Percentiles rank a stretch among this genome's conserved stretches.
Conservation (phyloP, 371 early-diverging fungal species). For the Rhizomucor miehei region DNA sequence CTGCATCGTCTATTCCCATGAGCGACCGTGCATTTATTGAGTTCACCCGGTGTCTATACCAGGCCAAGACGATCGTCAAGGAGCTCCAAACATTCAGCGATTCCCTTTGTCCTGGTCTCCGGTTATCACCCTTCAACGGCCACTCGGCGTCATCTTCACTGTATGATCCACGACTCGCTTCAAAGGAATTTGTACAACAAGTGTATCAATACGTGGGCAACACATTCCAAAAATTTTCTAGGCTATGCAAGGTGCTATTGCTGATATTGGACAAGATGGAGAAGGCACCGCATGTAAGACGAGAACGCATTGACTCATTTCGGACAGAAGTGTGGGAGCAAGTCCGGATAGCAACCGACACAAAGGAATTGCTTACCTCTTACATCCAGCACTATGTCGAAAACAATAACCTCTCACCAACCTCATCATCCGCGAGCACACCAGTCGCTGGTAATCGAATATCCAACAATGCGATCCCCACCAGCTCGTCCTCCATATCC, state of each 20-base stretch:
- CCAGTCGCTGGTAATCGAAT: not conserved
- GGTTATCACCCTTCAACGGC: constrained; percentile 15
- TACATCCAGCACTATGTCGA: constrained; percentile 26
- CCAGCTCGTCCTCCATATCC: no score
- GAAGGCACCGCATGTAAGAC: constrained; percentile 13
- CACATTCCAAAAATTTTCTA: constrained; percentile 37
- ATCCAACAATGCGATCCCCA: no score
- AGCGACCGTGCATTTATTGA: constrained; percentile 33
- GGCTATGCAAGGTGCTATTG: constrained; percentile 33
- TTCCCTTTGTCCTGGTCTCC: constrained; percentile 25
- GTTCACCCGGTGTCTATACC: constrained; percentile 43
- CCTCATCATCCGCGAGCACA: constrained; percentile 1
- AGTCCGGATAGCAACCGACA: constrained; percentile 26
- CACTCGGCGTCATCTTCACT: constrained; percentile 9
- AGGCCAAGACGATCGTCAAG: constrained; percentile 43
- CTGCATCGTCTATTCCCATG: constrained; percentile 5
- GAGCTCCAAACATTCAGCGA: constrained; percentile 34
- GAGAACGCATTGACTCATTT: constrained; percentile 38
- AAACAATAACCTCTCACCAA: not conserved
- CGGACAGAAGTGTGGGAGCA: constrained; percentile 37
- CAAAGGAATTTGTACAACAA: constrained; percentile 20
- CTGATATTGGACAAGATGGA: constrained; percentile 36
- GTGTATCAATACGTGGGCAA: constrained; percentile 35
- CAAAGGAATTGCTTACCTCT: constrained; percentile 21
- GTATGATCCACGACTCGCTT: constrained; percentile 16